phyloP scores from a whole-genome alignment of 1,284 basidiomycete genomes.

The Fomitiporia mediterranea region DNA sequence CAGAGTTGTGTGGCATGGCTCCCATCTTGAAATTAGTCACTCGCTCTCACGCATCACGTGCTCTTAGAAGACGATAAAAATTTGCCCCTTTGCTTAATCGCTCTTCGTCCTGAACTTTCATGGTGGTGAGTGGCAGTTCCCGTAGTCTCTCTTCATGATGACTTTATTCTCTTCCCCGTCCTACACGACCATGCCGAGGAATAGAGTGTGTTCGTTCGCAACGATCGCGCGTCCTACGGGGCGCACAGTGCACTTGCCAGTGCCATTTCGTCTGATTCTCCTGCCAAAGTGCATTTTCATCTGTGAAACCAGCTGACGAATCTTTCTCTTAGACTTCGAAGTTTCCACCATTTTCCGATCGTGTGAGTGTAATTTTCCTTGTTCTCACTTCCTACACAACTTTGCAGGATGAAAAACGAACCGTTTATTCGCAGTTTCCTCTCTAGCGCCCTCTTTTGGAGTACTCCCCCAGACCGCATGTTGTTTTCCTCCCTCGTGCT shows the following conservation, averaged over 20 bases:
- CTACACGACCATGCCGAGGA: slow-evolving; percentile 75
- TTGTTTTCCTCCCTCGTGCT: slow-evolving; percentile 50
- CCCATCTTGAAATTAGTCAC: not conserved
- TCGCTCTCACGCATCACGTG: slow-evolving; percentile 17
- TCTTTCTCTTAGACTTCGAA: slow-evolving; percentile 21
- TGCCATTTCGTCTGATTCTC: slow-evolving; percentile 70
- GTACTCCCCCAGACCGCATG: slow-evolving; percentile 67
- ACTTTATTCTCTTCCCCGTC: slow-evolving; percentile 83
- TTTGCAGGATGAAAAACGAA: slow-evolving; percentile 50
- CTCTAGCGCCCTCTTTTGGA: slow-evolving; percentile 59
- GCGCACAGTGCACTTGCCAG: slow-evolving; percentile 76
- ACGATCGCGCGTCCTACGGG: slow-evolving; percentile 57
- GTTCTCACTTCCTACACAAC: not conserved
- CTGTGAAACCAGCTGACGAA: not conserved
- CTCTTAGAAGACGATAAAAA: slow-evolving; percentile 12
- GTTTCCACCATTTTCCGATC: slow-evolving; percentile 1
- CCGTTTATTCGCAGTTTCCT: slow-evolving; percentile 77
- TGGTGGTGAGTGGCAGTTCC: slow-evolving; percentile 10
- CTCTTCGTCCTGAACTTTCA: too few species aligned
- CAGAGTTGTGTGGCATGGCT: too few species aligned
- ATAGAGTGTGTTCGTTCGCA: slow-evolving; percentile 69
- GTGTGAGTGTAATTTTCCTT: not conserved
- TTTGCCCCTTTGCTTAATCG: not conserved
- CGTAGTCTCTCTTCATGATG: slow-evolving; percentile 41
- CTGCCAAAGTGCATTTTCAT: slow-evolving; percentile 18